Conservation (phyloP, 495 filamentous ascomycete genomes). For the Neurospora discreta region DNA sequence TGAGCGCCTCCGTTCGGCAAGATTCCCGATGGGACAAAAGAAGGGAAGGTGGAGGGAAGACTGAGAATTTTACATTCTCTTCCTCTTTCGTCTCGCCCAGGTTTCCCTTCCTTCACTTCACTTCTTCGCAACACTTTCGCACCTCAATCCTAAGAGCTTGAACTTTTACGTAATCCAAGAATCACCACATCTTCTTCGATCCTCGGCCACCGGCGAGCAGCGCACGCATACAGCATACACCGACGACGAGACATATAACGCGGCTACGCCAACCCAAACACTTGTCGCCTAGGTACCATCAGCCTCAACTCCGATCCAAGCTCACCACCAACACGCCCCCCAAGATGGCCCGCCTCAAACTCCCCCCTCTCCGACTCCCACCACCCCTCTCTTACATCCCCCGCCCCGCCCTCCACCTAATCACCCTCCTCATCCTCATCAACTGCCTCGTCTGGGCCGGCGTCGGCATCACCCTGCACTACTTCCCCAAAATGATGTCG, state of each 20-base stretch:
- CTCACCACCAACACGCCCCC: neutral
- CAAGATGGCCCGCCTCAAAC: neutral
- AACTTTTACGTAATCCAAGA: neutral
- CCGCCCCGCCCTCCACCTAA: constrained; percentile 53
- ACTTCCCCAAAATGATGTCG: constrained; percentile 50
- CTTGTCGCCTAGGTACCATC: too few species aligned
- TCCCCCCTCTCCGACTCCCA: constrained; percentile 6
- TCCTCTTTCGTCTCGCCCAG: neutral
- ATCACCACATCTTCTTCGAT: neutral
- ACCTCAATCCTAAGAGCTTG: neutral
- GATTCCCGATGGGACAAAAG: neutral
- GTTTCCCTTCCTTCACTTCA: neutral
- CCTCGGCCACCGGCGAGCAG: neutral
- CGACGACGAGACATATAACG: neutral
- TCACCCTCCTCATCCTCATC: constrained; percentile 48
- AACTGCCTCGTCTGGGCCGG: constrained; percentile 68
- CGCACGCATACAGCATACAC: too few species aligned
- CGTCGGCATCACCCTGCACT: constrained; percentile 54
- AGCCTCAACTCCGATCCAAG: neutral
- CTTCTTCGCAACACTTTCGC: neutral
- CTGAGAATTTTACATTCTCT: neutral
- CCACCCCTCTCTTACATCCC: constrained; percentile 39
- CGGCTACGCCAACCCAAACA: neutral
- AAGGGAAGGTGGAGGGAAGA: neutral
- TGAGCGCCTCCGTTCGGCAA: neutral